Percentiles rank a stretch among this genome's conserved stretches.
phyloP scores from a whole-genome alignment of 78 protist genomes.

The Dictyostelium brefeldianum region DNA sequence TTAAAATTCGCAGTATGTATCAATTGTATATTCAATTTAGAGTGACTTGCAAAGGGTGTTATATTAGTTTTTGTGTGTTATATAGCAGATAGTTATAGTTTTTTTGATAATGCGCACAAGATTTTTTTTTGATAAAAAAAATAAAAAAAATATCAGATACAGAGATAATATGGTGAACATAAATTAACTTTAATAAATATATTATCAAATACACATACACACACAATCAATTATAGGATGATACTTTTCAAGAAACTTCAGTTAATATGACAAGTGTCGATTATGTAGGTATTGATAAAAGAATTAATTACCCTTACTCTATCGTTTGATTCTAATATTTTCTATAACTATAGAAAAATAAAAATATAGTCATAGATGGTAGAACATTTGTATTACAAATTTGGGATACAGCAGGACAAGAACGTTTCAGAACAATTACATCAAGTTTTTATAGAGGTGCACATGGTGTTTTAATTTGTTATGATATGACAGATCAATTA shows the following conservation, averaged over 20 bases:
- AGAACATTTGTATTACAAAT: conserved; percentile 48
- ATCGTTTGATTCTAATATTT: no score
- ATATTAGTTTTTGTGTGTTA: neutral
- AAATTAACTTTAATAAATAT: neutral
- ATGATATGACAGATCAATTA: conserved; percentile 73
- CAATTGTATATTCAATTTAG: neutral
- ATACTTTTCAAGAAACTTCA: conserved; percentile 67
- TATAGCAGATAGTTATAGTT: neutral
- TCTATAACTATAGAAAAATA: neutral
- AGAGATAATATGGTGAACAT: no score
- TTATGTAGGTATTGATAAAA: conserved; percentile 57
- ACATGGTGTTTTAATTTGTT: conserved; percentile 75
- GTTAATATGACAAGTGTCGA: conserved; percentile 59
- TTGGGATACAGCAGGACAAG: conserved; percentile 93
- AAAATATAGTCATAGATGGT: conserved; percentile 57
- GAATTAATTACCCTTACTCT: no score
- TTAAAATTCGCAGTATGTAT: conserved; percentile 82
- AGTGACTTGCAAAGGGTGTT: neutral
- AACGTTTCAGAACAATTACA: conserved; percentile 90
- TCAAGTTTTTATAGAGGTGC: conserved; percentile 84
- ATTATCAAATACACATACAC: neutral
- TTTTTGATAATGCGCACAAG: neutral
- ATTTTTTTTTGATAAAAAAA: neutral
- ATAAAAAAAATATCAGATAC: neutral
- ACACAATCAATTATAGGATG: conserved; percentile 29